Evolutionary conservation across 495 filamentous ascomycete genomes (phyloP), one percentile per base, ranked within the genome.

Genomic region (Penicillium turbatum): DNA sequence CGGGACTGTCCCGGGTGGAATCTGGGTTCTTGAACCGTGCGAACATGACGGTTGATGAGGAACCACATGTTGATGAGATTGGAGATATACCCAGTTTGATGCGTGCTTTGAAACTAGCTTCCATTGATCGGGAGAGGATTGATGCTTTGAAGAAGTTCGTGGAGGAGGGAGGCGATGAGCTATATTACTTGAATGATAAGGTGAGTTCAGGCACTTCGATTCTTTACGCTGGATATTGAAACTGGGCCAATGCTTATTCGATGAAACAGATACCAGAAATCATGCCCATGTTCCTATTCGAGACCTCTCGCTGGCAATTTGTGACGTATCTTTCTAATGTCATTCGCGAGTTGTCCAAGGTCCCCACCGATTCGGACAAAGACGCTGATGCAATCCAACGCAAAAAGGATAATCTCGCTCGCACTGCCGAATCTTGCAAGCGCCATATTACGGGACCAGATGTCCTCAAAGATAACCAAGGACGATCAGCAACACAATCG

Each of bases 121-220:
- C 86, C 1, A 87, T 99, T 40, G 95, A 99, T 63, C 79, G 95
- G 10, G 91, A 97, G 72, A 97, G 90, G 71, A 81, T 92, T 45
- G 85, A 90, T 53, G 86, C 83, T 0, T 75, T 97, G 26, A 81
- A 82, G 52, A 86, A 77, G 48, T 99, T 97, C 66, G 68, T 96
- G 4, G 71, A 83, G n/a, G 76, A 91, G 29, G 88, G 83, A 19
- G 85, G 85, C 3, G 88, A 92, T 9, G 92, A 97, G 42, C 62
- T 97, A 8, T 80, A 75, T 42, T 90, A 93, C 61, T 71, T 99
- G 29, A 76, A 85, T 27, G 81, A 87, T 11, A 77, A 81, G 64
- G 81, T 84, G 56, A 47, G 67, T 52, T 17, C 30, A 6, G 26
- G 17, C 16, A 35, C 36, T 34, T 5, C 16, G 13, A 19, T 11